Evolutionary conservation across 805 yeast genomes (phyloP).

Genomic region (Nakazawaea holstii): DNA sequence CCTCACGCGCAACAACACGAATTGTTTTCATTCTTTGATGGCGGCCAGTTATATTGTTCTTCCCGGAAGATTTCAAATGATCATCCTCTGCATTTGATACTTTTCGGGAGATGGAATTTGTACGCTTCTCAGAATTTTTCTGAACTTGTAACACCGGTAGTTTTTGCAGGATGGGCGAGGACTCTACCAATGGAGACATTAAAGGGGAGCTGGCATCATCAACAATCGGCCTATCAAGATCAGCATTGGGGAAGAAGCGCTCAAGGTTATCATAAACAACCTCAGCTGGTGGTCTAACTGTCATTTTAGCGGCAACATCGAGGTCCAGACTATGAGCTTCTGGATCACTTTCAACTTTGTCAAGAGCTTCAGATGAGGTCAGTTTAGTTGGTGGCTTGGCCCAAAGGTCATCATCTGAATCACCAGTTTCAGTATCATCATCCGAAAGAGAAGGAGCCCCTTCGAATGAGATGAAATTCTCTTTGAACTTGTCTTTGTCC

Average conservation of each 20-base stretch:
- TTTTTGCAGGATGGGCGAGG: constrained; percentile 9
- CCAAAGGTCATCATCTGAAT: constrained; percentile 56
- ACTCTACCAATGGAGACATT: constrained; percentile 36
- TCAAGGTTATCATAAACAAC: constrained; percentile 90
- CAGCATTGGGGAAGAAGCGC: constrained; percentile 85
- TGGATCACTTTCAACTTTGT: neutral
- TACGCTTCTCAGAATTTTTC: neutral
- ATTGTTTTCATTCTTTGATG: constrained; percentile 80
- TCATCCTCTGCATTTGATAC: constrained; percentile 32
- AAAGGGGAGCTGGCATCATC: constrained; percentile 63
- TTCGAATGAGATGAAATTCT: constrained; percentile 69
- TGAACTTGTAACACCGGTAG: neutral
- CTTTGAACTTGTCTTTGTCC: constrained; percentile 54
- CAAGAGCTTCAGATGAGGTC: constrained; percentile 6
- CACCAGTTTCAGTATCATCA: constrained; percentile 26
- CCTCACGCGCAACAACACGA: constrained; percentile 90
- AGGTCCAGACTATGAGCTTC: neutral
- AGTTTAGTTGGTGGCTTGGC: constrained; percentile 38
- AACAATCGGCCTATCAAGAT: constrained; percentile 86
- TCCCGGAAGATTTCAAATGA: constrained; percentile 7
- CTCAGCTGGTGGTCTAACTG: constrained; percentile 92
- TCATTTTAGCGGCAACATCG: constrained; percentile 27
- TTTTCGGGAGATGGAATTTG: constrained; percentile 31
- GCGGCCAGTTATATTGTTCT: constrained; percentile 18
- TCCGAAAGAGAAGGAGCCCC: constrained; percentile 53